Conservation (phyloP, 495 filamentous ascomycete genomes). For the Lepraria neglecta region DNA sequence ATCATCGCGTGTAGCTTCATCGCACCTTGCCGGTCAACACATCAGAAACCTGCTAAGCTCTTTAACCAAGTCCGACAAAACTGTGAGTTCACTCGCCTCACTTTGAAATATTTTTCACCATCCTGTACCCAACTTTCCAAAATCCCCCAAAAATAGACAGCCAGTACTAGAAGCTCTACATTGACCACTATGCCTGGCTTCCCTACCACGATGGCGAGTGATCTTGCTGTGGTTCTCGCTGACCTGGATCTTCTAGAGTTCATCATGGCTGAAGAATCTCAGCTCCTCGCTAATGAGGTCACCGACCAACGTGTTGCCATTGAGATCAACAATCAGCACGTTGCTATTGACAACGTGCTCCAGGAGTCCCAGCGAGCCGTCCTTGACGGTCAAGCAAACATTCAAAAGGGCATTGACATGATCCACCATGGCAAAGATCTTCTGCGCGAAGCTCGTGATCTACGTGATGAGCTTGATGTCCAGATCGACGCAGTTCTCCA, state of each 20-base stretch:
- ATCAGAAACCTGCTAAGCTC: not conserved
- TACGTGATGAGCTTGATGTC: too few relatives aligned
- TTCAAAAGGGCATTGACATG: too few relatives aligned
- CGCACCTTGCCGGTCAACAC: too few relatives aligned
- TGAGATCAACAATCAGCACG: not conserved
- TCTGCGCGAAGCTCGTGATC: too few relatives aligned
- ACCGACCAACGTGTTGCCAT: not conserved
- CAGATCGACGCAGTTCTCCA: too few relatives aligned
- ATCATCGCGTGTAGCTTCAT: too few relatives aligned
- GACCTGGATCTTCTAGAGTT: constrained; percentile 4
- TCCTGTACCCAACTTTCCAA: not conserved
- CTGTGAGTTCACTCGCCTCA: not conserved
- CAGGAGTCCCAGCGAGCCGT: not conserved
- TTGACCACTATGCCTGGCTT: not conserved
- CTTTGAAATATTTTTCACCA: not conserved
- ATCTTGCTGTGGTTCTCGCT: not conserved
- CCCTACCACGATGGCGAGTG: not conserved
- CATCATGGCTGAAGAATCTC: not conserved
- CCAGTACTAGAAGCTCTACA: not conserved
- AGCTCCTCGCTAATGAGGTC: not conserved
- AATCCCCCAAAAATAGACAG: too few relatives aligned
- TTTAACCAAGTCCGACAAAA: not conserved
- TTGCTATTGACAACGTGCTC: not conserved
- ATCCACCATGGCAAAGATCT: too few relatives aligned
- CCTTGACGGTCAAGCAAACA: not conserved